Percentiles rank a stretch among this genome's conserved stretches.
phyloP scores from a whole-genome alignment of 164 flowering plant genomes.

The Platanus orientalis region DNA sequence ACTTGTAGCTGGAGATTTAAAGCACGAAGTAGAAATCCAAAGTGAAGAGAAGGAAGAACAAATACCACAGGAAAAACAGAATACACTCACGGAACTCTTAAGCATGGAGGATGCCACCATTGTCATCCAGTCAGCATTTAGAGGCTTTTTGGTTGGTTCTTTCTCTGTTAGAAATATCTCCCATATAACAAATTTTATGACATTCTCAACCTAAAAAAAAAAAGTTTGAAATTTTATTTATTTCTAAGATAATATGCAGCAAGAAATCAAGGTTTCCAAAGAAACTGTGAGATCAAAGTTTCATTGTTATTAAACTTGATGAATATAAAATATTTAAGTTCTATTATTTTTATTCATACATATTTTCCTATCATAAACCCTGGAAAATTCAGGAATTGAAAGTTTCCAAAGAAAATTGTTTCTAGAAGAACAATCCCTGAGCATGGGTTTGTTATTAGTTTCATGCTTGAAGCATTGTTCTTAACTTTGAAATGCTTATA shows the following conservation, averaged over 20 bases:
- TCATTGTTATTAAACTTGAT: background rate
- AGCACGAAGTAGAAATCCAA: conserved; percentile 14
- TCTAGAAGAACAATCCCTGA: background rate
- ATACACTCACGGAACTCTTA: conserved; percentile 18
- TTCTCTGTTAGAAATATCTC: background rate
- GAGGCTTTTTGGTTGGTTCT: conserved; percentile 52
- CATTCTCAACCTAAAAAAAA: no score
- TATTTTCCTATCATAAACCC: no score
- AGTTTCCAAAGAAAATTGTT: no score
- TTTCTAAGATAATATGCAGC: no score
- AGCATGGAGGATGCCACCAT: conserved; percentile 52
- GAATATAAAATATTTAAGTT: background rate
- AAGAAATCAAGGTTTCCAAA: no score
- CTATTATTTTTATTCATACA: background rate
- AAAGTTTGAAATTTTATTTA: no score
- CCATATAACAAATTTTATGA: no score
- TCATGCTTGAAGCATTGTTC: background rate
- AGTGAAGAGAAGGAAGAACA: conserved; percentile 12
- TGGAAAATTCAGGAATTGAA: no score
- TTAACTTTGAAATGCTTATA: background rate
- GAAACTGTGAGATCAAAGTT: no score
- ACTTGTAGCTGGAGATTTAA: conserved; percentile 26
- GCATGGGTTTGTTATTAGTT: background rate
- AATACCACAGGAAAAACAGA: conserved; percentile 21
- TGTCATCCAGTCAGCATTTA: conserved; percentile 65